Percentiles rank a stretch among this genome's conserved stretches.
Conservation (phyloP, 139 green algal species). For the Trebouxia sp. region DNA sequence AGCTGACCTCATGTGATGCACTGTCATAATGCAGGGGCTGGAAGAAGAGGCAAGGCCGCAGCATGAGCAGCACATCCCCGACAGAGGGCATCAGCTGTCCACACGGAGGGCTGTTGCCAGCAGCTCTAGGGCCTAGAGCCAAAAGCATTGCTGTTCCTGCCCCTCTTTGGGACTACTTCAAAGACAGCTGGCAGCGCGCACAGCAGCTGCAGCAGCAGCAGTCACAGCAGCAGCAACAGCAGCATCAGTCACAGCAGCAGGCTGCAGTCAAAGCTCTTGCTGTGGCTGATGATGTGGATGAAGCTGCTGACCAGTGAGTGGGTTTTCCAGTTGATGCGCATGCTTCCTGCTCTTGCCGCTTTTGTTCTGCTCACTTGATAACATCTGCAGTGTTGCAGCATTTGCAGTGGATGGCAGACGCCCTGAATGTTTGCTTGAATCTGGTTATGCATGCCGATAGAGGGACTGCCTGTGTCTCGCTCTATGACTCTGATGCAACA, state of each 20-base stretch:
- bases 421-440: too few species aligned
- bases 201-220: not conserved
- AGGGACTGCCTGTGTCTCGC: too few species aligned
- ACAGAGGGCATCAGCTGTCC: slow-evolving; percentile 59
- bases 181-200: slow-evolving; percentile 12
- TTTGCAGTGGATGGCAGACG: too few species aligned
- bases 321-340: too few species aligned
- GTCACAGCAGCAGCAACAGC: not conserved
- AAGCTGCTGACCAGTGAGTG: too few species aligned
- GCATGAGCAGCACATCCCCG: slow-evolving; percentile 40
- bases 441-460: too few species aligned
- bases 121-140: slow-evolving; percentile 22
- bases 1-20: too few species aligned
- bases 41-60: slow-evolving; percentile 26
- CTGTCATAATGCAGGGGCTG: slow-evolving; percentile 38
- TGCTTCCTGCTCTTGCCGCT: too few species aligned
- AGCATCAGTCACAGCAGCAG: not conserved
- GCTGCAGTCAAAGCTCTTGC: not conserved
- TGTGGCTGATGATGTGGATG: not conserved
- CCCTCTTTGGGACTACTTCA: slow-evolving; percentile 44
- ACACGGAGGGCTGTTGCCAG: slow-evolving; percentile 59
- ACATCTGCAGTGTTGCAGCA: too few species aligned
- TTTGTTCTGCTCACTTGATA: too few species aligned
- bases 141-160: slow-evolving; percentile 46
- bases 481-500: too few species aligned